phyloP scores from a whole-genome alignment of 1,284 basidiomycete species.

The Naganishia sp. region DNA sequence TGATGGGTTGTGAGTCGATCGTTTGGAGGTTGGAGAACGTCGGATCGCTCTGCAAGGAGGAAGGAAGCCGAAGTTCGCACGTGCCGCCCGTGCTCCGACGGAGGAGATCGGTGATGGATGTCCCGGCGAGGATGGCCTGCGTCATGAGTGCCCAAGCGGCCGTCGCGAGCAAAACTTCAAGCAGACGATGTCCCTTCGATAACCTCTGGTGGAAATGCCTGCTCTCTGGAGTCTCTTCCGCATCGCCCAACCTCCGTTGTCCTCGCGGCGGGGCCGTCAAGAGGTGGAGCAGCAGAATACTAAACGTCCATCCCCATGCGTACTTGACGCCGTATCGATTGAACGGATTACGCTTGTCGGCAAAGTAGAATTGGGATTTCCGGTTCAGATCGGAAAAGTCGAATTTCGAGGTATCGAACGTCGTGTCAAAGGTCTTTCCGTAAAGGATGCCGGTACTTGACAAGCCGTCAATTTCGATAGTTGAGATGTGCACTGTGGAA shows the following conservation, averaged over 20 bases:
- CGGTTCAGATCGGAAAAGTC: constrained; percentile 56
- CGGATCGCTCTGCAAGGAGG: constrained; percentile 14
- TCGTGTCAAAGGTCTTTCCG: constrained; percentile 64
- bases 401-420: constrained; percentile 60
- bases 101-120: constrained; percentile 25
- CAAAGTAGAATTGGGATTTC: constrained; percentile 63
- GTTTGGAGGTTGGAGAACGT: constrained; percentile 2
- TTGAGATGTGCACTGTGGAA: not conserved
- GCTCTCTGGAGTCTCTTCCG: not conserved
- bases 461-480: not conserved
- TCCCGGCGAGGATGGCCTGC: constrained; percentile 20
- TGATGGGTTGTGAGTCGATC: constrained; percentile 30
- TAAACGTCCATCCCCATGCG: constrained; percentile 83
- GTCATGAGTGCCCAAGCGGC: constrained; percentile 30
- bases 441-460: constrained; percentile 44
- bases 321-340: constrained; percentile 87
- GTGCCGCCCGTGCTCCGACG: constrained; percentile 25
- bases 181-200: constrained; percentile 19
- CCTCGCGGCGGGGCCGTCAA: constrained; percentile 36
- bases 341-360: constrained; percentile 75
- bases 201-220: constrained; percentile 17
- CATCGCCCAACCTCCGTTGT: too few relatives aligned
- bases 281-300: constrained; percentile 61
- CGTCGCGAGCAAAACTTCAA: constrained; percentile 19
- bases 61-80: constrained; percentile 27